Conservation (phyloP, 257 asterid species). For the Solanum peruvianum region DNA sequence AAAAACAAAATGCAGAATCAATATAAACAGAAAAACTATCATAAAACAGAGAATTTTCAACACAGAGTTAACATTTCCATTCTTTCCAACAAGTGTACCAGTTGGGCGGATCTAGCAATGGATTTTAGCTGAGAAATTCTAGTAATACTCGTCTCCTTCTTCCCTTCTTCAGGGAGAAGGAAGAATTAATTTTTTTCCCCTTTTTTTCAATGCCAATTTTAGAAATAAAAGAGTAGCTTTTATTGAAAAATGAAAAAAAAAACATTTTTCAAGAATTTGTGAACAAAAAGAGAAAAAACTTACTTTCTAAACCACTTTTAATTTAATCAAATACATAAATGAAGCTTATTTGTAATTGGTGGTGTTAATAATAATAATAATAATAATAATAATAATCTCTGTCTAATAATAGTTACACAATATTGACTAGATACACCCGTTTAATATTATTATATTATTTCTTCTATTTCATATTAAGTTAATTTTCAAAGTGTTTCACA, state of each 20-base stretch:
- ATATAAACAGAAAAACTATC: not conserved
- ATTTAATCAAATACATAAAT: too few relatives aligned
- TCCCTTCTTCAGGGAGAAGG: not conserved
- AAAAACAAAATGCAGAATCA: not conserved
- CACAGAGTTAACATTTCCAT: not conserved
- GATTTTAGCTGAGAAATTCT: not conserved
- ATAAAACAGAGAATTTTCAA: not conserved
- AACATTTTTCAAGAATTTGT: constrained; percentile 3
- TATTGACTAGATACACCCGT: too few relatives aligned
- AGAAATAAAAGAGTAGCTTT: constrained; percentile 19
- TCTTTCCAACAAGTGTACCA: not conserved
- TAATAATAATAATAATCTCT: too few relatives aligned
- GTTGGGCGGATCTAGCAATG: not conserved
- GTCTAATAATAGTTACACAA: too few relatives aligned
- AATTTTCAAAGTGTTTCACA: too few relatives aligned
- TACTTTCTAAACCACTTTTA: constrained; percentile 4
- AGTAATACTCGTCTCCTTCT: not conserved
- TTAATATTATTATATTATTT: too few relatives aligned
- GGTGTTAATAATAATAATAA: too few relatives aligned
- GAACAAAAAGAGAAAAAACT: constrained; percentile 5
- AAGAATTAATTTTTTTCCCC: not conserved
- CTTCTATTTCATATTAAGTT: too few relatives aligned
- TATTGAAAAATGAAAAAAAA: not conserved
- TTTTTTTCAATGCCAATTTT: constrained; percentile 8
- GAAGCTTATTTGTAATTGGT: too few relatives aligned